Evolutionary conservation across 257 asterid species (phyloP).

Genomic region (Solanum stenotomum): DNA sequence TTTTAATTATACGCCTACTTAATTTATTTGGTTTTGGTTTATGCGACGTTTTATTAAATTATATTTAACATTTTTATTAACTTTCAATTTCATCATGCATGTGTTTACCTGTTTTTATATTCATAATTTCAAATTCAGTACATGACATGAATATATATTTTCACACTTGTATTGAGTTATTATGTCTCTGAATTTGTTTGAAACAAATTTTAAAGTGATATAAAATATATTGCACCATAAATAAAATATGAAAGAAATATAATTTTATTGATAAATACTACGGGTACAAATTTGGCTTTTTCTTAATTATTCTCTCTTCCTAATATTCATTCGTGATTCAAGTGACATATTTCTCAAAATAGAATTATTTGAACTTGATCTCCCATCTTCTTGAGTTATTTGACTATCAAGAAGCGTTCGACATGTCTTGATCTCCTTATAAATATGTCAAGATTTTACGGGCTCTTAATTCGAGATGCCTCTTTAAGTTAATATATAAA

Average conservation of each 20-base stretch:
- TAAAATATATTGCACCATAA: too few species aligned
- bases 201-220: too few species aligned
- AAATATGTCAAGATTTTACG: neutral
- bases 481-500: neutral
- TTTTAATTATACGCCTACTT: neutral
- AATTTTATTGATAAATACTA: too few species aligned
- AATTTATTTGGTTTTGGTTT: neutral
- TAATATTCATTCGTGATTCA: neutral
- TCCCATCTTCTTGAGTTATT: too few species aligned
- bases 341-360: too few species aligned
- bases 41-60: neutral
- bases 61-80: too few species aligned
- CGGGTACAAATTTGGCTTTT: rapidly evolving
- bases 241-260: too few species aligned
- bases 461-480: neutral
- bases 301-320: neutral
- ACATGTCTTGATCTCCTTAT: neutral
- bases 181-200: neutral
- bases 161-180: neutral
- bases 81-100: neutral
- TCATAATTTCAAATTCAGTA: neutral
- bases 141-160: neutral
- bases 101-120: neutral
- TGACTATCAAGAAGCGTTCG: neutral
- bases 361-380: neutral